These are phyloP conservation scores for Ogataea naganishii DNA, from an alignment of 805 yeast species.

Conservation along the genomic window DNA sequence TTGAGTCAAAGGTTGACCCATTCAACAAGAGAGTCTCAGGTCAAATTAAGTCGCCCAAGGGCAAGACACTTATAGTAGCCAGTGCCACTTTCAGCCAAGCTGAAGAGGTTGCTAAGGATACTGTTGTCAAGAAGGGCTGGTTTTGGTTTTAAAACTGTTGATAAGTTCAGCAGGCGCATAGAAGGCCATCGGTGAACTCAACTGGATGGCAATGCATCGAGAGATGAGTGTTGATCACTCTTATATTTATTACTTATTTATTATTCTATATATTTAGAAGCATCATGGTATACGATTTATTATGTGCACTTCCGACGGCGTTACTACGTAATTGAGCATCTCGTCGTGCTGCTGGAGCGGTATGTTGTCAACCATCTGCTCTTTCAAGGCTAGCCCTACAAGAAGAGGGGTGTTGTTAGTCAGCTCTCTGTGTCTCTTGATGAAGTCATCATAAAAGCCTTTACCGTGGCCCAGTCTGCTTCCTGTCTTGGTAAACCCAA, in stretches of 20 bases:
- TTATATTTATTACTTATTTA: constrained; percentile 3
- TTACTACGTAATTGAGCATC: constrained; percentile 43
- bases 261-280: constrained; percentile 2
- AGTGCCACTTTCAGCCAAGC: constrained; percentile 39
- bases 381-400: constrained; percentile 57
- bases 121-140: constrained; percentile 6
- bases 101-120: too few species aligned
- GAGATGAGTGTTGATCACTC: too few species aligned
- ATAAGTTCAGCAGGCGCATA: too few species aligned
- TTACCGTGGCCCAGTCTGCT: constrained; percentile 83
- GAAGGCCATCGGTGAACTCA: too few species aligned
- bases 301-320: constrained; percentile 23
- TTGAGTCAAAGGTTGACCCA: constrained; percentile 38
- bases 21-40: constrained; percentile 34
- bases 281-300: constrained; percentile 1
- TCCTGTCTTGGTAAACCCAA: constrained; percentile 52
- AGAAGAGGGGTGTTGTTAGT: constrained; percentile 30
- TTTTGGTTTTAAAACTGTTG: constrained; percentile 11
- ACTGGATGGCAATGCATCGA: too few species aligned
- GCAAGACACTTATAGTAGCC: constrained; percentile 50
- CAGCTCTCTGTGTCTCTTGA: constrained; percentile 35
- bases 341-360: constrained; percentile 63
- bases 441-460: constrained; percentile 82
- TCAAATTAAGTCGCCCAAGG: constrained; percentile 41
- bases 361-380: constrained; percentile 46